Evolutionary conservation across 2,329 filamentous ascomycete species (phyloP).

Genomic region (Ophiostoma sp.): DNA sequence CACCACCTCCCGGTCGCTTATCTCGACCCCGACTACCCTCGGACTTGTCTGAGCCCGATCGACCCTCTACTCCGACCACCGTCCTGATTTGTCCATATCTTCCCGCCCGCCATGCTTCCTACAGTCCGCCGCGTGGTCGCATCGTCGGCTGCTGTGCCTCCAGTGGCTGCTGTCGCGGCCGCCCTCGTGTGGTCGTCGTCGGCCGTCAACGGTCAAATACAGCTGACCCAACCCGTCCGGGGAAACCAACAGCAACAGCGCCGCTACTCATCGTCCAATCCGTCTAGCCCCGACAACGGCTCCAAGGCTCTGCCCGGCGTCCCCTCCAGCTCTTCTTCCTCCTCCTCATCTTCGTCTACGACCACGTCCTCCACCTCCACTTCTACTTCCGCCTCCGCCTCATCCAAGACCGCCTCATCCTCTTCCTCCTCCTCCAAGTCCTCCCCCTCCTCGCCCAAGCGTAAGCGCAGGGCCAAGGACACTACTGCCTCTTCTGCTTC

Average conservation of each 20-base stretch:
- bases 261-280: conserved; percentile 57
- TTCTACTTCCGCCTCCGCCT: background rate
- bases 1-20: conserved; percentile 1
- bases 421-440: conserved; percentile 12
- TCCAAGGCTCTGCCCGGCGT: conserved; percentile 49
- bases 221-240: conserved; percentile 33
- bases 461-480: conserved; percentile 15
- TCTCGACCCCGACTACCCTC: background rate
- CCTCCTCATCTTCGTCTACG: conserved; percentile 9
- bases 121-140: conserved; percentile 28
- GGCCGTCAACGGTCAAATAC: conserved; percentile 31
- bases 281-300: conserved; percentile 56
- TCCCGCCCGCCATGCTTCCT: conserved; percentile 24
- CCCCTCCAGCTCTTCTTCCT: conserved; percentile 43
- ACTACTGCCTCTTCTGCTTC: background rate
- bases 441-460: conserved; percentile 10
- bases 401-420: conserved; percentile 9
- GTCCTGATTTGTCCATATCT: background rate
- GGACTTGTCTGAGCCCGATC: background rate
- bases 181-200: conserved; percentile 17
- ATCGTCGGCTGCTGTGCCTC: conserved; percentile 22
- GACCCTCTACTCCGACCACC: background rate
- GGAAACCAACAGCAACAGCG: conserved; percentile 41
- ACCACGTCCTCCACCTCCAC: conserved; percentile 12
- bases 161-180: conserved; percentile 15